phyloP scores from a whole-genome alignment of 208 protist species.

The Balamuthia mandrillaris region DNA sequence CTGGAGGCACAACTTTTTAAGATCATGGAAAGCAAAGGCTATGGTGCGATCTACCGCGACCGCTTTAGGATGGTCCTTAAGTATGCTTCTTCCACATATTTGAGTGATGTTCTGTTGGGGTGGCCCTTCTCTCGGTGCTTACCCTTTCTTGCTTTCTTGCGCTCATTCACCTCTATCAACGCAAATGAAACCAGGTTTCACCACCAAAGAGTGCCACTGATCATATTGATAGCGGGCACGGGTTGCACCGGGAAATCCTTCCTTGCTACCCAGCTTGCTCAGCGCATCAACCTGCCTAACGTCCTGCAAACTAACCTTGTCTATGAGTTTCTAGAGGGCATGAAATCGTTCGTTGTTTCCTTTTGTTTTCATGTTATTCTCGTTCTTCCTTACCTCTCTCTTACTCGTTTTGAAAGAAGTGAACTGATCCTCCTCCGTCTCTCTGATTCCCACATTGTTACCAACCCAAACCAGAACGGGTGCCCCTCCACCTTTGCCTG shows the following conservation, averaged over 20 bases:
- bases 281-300: slow-evolving; percentile 69
- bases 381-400: neutral
- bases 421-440: too few relatives aligned
- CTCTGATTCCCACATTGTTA: too few relatives aligned
- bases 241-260: slow-evolving; percentile 66
- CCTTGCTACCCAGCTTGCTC: slow-evolving; percentile 64
- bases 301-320: slow-evolving; percentile 71
- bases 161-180: neutral
- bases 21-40: slow-evolving; percentile 57
- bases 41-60: slow-evolving; percentile 59
- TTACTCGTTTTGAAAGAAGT: too few relatives aligned
- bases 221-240: slow-evolving; percentile 67
- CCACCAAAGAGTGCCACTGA: slow-evolving; percentile 66
- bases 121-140: neutral
- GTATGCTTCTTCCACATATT: slow-evolving; percentile 14
- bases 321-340: slow-evolving; percentile 56
- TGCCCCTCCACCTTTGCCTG: neutral
- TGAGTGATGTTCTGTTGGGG: neutral
- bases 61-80: slow-evolving; percentile 59
- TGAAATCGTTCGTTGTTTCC: neutral
- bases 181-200: slow-evolving; percentile 46
- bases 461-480: too few relatives aligned
- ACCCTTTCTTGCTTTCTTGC: neutral
- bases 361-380: neutral
- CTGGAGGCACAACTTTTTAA: slow-evolving; percentile 60